phyloP scores from a whole-genome alignment of 78 protist genomes.

The Dictyostelium citrinum region DNA sequence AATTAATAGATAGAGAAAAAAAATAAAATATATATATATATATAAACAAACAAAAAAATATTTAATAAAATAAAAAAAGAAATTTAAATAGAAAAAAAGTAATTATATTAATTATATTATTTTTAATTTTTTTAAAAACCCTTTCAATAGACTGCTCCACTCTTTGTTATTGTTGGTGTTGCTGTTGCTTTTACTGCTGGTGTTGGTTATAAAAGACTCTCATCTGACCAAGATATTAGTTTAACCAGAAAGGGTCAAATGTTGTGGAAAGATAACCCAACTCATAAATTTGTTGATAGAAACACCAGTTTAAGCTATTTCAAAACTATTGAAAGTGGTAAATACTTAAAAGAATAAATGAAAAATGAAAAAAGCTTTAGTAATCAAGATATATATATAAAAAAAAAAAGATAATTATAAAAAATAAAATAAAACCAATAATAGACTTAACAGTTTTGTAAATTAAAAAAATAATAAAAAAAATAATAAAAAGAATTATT shows the following conservation, averaged over 20 bases:
- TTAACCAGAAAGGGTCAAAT: constrained; percentile 30
- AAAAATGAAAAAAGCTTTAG: neutral
- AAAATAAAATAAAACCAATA: no score
- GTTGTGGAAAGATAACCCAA: constrained; percentile 8
- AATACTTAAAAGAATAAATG: constrained; percentile 1
- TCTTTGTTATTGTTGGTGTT: constrained; percentile 12
- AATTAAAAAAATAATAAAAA: no score
- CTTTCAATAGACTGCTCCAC: neutral
- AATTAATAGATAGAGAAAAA: neutral
- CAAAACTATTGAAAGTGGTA: constrained; percentile 22
- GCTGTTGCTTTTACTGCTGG: constrained; percentile 41
- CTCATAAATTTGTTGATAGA: constrained; percentile 36
- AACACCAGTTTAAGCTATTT: neutral
- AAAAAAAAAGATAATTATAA: no score
- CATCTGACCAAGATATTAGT: constrained; percentile 40
- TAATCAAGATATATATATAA: neutral
- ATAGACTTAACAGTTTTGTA: no score
- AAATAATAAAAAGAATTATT: no score
- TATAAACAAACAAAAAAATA: no score
- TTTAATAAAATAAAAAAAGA: no score
- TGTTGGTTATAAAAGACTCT: constrained; percentile 19
- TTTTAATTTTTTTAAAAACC: neutral
- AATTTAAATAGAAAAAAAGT: no score
- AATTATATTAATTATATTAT: neutral
- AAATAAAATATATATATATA: no score